Evolutionary conservation across 225 moss, liverwort and hornwort species (phyloP), one percentile per base, ranked within the genome.

Genomic region (Antitrichia curtipendula): DNA sequence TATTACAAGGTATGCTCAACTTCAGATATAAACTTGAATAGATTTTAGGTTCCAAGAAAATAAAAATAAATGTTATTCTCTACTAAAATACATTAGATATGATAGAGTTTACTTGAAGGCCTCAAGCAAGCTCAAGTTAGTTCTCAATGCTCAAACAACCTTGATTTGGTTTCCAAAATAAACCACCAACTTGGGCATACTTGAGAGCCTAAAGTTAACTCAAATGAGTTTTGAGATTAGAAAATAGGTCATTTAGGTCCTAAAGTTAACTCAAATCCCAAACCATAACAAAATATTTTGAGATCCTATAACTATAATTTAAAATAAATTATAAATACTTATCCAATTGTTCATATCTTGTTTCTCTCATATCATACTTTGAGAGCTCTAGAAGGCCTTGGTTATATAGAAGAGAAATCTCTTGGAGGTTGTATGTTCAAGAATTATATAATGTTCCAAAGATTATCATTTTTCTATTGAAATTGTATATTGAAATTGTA

Each of bases 31-130:
- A 71, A 43, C 1, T 71, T 71, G 6, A 71, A 4, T 6, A 3
- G 1, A 28, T 71, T 71, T 3, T 16, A 2, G 16, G 17, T 43
- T 16, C 1, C 1, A 43, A 10, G 9, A 71, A 41, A 43, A 41
- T 5, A 3, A 27, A 43, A 28, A 1, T 3, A 0, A 43, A 9
- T 0, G 1, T 0, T 16, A 27, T 16, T 28, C 2, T 10, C 36
- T 20, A 58, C 24, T 58, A 58, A 58, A 57, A 18, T 36, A 71
- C 10, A 45, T 45, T 71, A 3, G 16, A 71, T 71, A 17, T 16
- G 10, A 28, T 28, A 16, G 16, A 71, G 9, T 16, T 16, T 43
- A 43, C 3, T 43, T 28, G 2, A 27, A 1, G 28, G 43, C 6
- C 6, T 43, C 2, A 43, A 71, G 0, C 41, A 70, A 24, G 8